A percentile compares a stretch with the other conserved stretches of the same genome.
Evolutionary conservation across 2,329 filamentous ascomycete species (phyloP).

Genomic region (Orbilia blumenaviensis): DNA sequence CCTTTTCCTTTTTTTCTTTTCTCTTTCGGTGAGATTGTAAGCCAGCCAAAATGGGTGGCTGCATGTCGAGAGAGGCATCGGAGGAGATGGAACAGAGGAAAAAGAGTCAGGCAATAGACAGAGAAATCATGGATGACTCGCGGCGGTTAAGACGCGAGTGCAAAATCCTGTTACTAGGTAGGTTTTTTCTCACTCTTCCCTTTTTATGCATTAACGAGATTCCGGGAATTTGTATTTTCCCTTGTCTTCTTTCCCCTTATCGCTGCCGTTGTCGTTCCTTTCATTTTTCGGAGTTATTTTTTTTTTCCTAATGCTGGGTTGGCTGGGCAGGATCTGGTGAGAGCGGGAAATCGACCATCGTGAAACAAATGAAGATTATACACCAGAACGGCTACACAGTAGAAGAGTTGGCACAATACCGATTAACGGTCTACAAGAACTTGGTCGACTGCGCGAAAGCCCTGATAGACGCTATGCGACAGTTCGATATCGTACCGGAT

Average conservation of each 20-base stretch:
- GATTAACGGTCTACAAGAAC: conserved; percentile 97
- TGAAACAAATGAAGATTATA: conserved; percentile 99
- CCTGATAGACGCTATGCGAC: conserved; percentile 87
- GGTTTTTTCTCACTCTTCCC: conserved; percentile 58
- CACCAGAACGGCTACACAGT: conserved; percentile 96
- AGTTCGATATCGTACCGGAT: conserved; percentile 82
- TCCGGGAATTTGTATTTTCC: neutral
- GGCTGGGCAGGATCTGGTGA: conserved; percentile 81
- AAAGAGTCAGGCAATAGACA: conserved; percentile 94
- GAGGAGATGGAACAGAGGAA: conserved; percentile 94
- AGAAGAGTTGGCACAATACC: conserved; percentile 92
- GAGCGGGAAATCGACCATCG: conserved; percentile 98
- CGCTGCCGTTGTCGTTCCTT: too few relatives aligned
- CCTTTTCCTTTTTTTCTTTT: conserved; percentile 18
- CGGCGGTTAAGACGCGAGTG: conserved; percentile 93
- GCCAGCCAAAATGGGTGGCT: conserved; percentile 80
- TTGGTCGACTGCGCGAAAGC: conserved; percentile 95
- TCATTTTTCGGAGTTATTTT: too few relatives aligned
- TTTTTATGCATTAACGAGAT: neutral
- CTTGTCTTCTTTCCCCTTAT: neutral
- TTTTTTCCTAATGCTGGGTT: conserved; percentile 36
- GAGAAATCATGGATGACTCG: conserved; percentile 91
- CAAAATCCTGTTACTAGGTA: conserved; percentile 97
- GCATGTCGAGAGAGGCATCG: conserved; percentile 82
- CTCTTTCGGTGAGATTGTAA: conserved; percentile 27